phyloP scores from a whole-genome alignment of 805 yeast genomes.

The Schwanniomyces sp. region DNA sequence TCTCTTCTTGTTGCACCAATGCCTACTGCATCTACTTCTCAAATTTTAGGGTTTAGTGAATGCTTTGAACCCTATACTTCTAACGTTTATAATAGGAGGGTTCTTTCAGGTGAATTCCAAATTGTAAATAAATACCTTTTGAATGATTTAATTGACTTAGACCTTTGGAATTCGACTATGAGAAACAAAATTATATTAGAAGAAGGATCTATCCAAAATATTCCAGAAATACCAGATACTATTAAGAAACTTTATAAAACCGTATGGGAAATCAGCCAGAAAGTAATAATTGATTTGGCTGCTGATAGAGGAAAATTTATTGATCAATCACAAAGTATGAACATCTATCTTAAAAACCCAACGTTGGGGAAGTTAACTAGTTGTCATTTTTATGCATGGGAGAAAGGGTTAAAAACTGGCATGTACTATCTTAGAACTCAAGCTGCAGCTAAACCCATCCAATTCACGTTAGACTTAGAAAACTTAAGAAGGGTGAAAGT shows the following conservation, averaged over 20 bases:
- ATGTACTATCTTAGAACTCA: slow-evolving; percentile 41
- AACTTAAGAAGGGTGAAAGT: slow-evolving; percentile 7
- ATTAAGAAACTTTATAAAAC: slow-evolving; percentile 83
- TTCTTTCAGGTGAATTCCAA: slow-evolving; percentile 91
- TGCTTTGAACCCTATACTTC: slow-evolving; percentile 97
- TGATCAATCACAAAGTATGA: slow-evolving; percentile 52
- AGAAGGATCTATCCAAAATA: slow-evolving; percentile 83
- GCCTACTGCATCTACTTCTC: slow-evolving; percentile 99
- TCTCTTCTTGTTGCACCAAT: slow-evolving; percentile 89
- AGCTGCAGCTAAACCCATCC: slow-evolving; percentile 38
- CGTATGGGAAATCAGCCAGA: slow-evolving; percentile 95
- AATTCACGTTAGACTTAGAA: slow-evolving; percentile 27
- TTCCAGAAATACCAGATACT: slow-evolving; percentile 71
- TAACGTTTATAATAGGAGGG: slow-evolving; percentile 87
- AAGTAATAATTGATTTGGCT: slow-evolving; percentile 81
- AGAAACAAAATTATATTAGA: slow-evolving; percentile 72
- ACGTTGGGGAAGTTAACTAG: slow-evolving; percentile 40
- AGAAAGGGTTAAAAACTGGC: slow-evolving; percentile 38
- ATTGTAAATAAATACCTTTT: slow-evolving; percentile 85
- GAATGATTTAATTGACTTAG: slow-evolving; percentile 77
- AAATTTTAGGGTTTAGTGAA: slow-evolving; percentile 89
- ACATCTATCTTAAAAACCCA: slow-evolving; percentile 36
- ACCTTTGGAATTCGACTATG: slow-evolving; percentile 79
- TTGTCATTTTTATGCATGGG: slow-evolving; percentile 46
- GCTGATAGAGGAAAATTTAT: slow-evolving; percentile 72